These are phyloP conservation scores for Serpula lacrymans DNA, from an alignment of 768 basidiomycete genomes.

Conservation along the genomic window DNA sequence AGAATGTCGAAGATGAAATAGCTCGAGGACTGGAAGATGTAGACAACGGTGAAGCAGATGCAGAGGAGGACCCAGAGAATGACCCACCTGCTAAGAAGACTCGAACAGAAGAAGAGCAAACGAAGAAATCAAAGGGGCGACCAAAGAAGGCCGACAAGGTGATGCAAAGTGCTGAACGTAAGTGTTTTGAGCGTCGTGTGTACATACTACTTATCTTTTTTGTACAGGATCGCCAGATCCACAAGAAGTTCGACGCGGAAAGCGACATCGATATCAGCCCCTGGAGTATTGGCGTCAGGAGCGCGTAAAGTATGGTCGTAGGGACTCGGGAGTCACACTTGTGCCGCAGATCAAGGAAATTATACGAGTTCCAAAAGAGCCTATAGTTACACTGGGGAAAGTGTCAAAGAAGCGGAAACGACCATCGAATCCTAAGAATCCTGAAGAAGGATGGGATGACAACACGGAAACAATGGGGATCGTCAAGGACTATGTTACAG, in stretches of 20 bases:
- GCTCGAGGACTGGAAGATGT: constrained; percentile 40
- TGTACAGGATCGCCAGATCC: constrained; percentile 22
- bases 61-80: constrained; percentile 38
- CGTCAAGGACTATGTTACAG: constrained; percentile 64
- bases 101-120: constrained; percentile 22
- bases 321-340: constrained; percentile 44
- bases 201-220: constrained; percentile 1
- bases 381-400: constrained; percentile 44
- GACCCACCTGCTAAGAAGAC: constrained; percentile 24
- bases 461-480: constrained; percentile 62
- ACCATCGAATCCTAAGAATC: constrained; percentile 30
- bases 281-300: constrained; percentile 95
- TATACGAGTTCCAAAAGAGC: constrained; percentile 50
- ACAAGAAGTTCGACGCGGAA: constrained; percentile 65
- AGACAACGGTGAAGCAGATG: constrained; percentile 54
- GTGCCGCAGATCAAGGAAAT: constrained; percentile 71
- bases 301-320: constrained; percentile 76
- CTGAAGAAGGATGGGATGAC: constrained; percentile 85
- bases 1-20: constrained; percentile 42
- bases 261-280: constrained; percentile 65
- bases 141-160: constrained; percentile 13
- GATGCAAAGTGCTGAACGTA: constrained; percentile 20
- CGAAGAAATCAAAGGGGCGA: constrained; percentile 26
- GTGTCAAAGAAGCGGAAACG: constrained; percentile 33
- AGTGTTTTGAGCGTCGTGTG: constrained; percentile 4